Evolutionary conservation across 2,329 filamentous ascomycete species (phyloP), one percentile per base, ranked within the genome.

Genomic region (Aschersonia sp.): DNA sequence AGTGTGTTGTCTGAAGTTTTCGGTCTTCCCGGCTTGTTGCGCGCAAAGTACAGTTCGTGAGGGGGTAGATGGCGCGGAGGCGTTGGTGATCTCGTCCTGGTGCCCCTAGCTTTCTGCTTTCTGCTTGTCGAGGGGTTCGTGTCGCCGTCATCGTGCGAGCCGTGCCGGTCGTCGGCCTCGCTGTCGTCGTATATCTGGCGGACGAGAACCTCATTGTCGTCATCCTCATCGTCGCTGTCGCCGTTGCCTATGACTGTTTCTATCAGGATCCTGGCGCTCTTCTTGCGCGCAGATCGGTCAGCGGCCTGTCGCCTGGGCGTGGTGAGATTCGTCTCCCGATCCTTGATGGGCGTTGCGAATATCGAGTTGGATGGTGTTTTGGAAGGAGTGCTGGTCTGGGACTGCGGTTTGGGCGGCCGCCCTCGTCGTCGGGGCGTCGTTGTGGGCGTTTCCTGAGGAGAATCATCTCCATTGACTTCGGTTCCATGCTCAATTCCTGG

Each of bases 21-120:
- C 43, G 79, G 73, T 4, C 80, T 76, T 2, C 87, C 89, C 0
- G 86, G 81, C 45, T 87, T 82, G 61, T 94, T 96, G 59, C 97
- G 87, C 59, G 84, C 86, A 63, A 98, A 97, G 68, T 94, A 98
- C 54, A 85, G 78, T 63, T 97, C 92, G 59, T 96, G 87, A 0
- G 89, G 74, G 4, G 89, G 85, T 2, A 97, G 74, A 56, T 95
- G 78, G 47, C 80, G 76, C 20, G 91, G 87, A 3, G 88, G 88
- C 4, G 85, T 89, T 1, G 85, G 85, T 5, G 85, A 87, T 49
- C 78, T 79, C 30, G 57, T 61, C 48, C 54, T 61, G 10, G 57
- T 12, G 5, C 9, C 54, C 5, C 60, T 46, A 6, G 45, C 28
- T 12, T 54, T 58, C 2, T 54, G 49, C 30, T 30, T 7, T 30